Evolutionary conservation across 495 filamentous ascomycete species (phyloP).

Genomic region (Trichoderma asperelloides): DNA sequence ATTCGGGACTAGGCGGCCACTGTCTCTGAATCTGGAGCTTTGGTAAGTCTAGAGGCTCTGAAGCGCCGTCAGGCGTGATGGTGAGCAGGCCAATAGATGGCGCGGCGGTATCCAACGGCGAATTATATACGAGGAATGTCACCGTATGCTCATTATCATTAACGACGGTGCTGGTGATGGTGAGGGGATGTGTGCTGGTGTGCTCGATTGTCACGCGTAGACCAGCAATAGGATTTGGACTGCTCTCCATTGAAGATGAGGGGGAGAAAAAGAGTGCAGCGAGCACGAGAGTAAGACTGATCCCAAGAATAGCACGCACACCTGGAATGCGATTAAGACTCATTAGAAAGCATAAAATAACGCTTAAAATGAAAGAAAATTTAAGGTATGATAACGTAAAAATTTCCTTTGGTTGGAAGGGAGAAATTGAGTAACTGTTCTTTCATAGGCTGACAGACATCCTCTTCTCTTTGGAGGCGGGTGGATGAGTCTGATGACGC

Average conservation of each 20-base stretch:
- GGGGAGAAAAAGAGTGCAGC: slow-evolving; percentile 10
- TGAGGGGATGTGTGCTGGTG: slow-evolving; percentile 16
- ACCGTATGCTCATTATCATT: slow-evolving; percentile 33
- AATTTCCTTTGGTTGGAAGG: neutral
- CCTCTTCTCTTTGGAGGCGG: neutral
- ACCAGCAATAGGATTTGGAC: slow-evolving; percentile 13
- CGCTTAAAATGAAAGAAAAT: neutral
- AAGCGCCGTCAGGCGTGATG: slow-evolving; percentile 26
- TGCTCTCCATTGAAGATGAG: slow-evolving; percentile 14
- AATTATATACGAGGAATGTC: slow-evolving; percentile 40
- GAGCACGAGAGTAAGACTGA: neutral
- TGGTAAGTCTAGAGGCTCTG: slow-evolving; percentile 26
- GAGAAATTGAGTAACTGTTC: neutral
- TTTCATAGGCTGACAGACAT: too few relatives aligned
- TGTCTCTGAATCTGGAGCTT: slow-evolving; percentile 37
- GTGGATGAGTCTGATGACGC: neutral
- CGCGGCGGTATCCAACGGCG: slow-evolving; percentile 40
- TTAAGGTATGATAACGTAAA: neutral
- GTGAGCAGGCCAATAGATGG: slow-evolving; percentile 38
- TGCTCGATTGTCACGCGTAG: slow-evolving; percentile 24
- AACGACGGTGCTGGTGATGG: slow-evolving; percentile 28
- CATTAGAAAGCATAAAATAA: neutral
- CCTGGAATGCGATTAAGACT: neutral
- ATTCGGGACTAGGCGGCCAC: slow-evolving; percentile 32
- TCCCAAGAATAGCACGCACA: neutral